Evolutionary conservation across 306 rosid species (phyloP).

Genomic region (Pachyrhizus erosus): DNA sequence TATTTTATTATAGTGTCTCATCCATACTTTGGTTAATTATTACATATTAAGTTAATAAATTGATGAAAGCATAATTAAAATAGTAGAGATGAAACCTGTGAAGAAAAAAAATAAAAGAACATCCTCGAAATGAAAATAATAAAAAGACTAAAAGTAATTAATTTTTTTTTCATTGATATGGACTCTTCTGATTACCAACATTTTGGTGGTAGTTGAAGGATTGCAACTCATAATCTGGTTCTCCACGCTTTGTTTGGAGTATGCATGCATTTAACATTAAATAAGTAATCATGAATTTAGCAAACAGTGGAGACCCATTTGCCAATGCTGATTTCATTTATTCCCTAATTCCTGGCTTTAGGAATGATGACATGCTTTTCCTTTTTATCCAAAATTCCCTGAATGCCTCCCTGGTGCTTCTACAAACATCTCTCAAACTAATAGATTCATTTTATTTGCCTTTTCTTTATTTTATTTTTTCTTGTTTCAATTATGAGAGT

Average conservation of each 20-base stretch:
- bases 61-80: no score
- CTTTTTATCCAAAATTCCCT: conserved; percentile 37
- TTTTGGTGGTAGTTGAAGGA: conserved; percentile 46
- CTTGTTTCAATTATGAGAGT: no score
- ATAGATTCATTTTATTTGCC: background rate
- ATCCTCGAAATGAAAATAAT: no score
- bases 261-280: conserved; percentile 5
- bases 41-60: no score
- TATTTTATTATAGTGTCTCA: no score
- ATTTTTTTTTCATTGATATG: background rate
- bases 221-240: conserved; percentile 41
- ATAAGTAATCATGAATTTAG: conserved; percentile 50
- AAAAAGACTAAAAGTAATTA: background rate
- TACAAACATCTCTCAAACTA: background rate
- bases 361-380: conserved; percentile 46
- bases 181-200: background rate
- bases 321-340: conserved; percentile 44
- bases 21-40: no score
- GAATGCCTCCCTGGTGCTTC: conserved; percentile 17
- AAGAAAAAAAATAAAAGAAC: no score
- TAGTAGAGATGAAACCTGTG: no score
- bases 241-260: conserved; percentile 38
- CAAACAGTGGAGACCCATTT: conserved; percentile 54
- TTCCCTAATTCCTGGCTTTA: conserved; percentile 53
- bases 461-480: background rate